A percentile compares a stretch with the other conserved stretches of the same genome.
These are phyloP conservation scores for Boletus sp. DNA, from an alignment of 768 basidiomycete genomes.

Conservation along the genomic window DNA sequence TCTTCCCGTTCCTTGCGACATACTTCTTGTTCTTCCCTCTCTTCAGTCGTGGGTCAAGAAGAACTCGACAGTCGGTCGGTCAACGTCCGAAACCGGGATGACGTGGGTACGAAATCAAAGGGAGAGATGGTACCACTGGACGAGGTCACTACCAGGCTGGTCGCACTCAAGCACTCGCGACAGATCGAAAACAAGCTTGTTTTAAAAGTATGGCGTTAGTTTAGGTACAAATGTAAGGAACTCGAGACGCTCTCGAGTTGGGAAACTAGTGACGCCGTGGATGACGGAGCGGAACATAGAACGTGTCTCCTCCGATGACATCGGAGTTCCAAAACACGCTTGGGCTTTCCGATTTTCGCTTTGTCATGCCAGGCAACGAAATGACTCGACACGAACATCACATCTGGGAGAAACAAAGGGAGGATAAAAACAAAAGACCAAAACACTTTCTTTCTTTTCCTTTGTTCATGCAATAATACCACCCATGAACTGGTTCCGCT, in stretches of 20 bases:
- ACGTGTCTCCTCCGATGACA: too few species aligned
- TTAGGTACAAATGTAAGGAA: slow-evolving; percentile 1
- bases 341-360: too few species aligned
- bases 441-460: background rate
- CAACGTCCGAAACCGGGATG: slow-evolving; percentile 94
- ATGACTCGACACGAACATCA: too few species aligned
- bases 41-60: slow-evolving; percentile 87
- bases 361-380: too few species aligned
- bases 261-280: too few species aligned
- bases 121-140: slow-evolving; percentile 73
- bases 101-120: slow-evolving; percentile 80
- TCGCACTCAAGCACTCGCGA: slow-evolving; percentile 61
- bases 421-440: background rate
- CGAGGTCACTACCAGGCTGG: slow-evolving; percentile 64
- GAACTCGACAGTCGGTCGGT: slow-evolving; percentile 85
- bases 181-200: slow-evolving; percentile 52
- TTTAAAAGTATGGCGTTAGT: slow-evolving; percentile 16
- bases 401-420: background rate
- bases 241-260: background rate
- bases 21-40: background rate
- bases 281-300: too few species aligned
- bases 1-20: background rate
- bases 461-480: slow-evolving; percentile 26
- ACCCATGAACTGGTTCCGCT: slow-evolving; percentile 37
- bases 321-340: too few species aligned